phyloP scores from a whole-genome alignment of 345 rosid species.

The Melastoma malabathricum region DNA sequence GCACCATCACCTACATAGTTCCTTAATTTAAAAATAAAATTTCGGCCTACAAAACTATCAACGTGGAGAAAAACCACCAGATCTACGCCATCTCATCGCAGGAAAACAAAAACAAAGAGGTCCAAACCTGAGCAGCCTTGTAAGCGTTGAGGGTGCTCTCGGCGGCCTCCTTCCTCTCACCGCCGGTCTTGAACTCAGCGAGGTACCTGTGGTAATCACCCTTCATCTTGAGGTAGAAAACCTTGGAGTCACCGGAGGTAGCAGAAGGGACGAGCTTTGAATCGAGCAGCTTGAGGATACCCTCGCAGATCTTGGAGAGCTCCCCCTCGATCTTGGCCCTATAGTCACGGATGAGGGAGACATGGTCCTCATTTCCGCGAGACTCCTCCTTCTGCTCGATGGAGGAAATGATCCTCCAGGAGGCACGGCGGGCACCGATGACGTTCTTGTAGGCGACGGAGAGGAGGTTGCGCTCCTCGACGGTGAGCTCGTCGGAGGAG shows the following conservation, averaged over 20 bases:
- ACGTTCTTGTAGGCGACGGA: constrained; percentile 29
- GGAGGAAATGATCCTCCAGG: constrained; percentile 24
- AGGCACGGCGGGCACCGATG: constrained; percentile 23
- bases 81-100: not conserved
- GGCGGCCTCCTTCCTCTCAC: constrained; percentile 22
- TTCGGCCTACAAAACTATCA: too few relatives aligned
- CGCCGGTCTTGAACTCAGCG: constrained; percentile 26
- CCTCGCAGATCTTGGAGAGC: constrained; percentile 16
- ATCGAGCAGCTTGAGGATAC: constrained; percentile 19
- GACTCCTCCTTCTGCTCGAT: constrained; percentile 16
- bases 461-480: constrained; percentile 26
- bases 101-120: not conserved
- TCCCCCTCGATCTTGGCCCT: constrained; percentile 23
- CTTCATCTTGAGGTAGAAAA: constrained; percentile 26
- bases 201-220: constrained; percentile 25
- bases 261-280: constrained; percentile 21
- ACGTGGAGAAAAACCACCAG: too few relatives aligned
- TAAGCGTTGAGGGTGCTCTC: constrained; percentile 26
- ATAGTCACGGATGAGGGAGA: constrained; percentile 11
- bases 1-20: too few relatives aligned
- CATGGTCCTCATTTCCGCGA: constrained; percentile 16
- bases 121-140: constrained; percentile 22
- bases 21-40: too few relatives aligned
- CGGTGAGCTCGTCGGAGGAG: constrained; percentile 14
- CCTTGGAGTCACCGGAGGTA: constrained; percentile 18